Evolutionary conservation across 768 basidiomycete species (phyloP).

Genomic region (Mycena kentingensis): DNA sequence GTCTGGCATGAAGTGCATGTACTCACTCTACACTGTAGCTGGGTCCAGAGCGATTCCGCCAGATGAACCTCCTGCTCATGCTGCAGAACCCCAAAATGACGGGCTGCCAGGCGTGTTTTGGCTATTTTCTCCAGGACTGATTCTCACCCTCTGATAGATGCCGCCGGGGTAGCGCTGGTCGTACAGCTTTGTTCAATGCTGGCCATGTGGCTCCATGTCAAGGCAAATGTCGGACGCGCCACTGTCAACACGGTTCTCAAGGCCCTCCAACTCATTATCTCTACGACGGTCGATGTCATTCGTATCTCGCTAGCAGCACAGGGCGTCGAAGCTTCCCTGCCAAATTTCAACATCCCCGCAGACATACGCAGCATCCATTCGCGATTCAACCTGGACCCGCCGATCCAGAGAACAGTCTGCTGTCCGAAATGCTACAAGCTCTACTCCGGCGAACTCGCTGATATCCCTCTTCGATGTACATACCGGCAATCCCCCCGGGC

Average conservation of each 20-base stretch:
- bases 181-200: slow-evolving; percentile 10
- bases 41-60: too few relatives aligned
- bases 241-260: slow-evolving; percentile 9
- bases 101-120: too few relatives aligned
- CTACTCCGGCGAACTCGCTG: background rate
- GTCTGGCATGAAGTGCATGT: too few relatives aligned
- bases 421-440: too few relatives aligned
- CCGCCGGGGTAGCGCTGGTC: background rate
- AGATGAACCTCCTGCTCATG: too few relatives aligned
- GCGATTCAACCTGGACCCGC: slow-evolving; percentile 2
- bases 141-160: too few relatives aligned
- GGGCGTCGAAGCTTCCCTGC: background rate
- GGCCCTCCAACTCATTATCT: slow-evolving; percentile 11
- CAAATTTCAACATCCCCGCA: slow-evolving; percentile 3
- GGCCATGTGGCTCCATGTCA: slow-evolving; percentile 9
- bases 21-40: too few relatives aligned
- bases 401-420: background rate
- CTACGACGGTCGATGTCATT: background rate
- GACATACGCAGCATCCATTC: slow-evolving; percentile 9
- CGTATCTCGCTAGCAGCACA: background rate
- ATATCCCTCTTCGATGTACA: slow-evolving; percentile 2
- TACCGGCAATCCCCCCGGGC: slow-evolving; percentile 1
- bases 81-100: too few relatives aligned
- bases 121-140: too few relatives aligned
- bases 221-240: slow-evolving; percentile 1